Percentiles rank a stretch among this genome's conserved stretches.
Conservation (phyloP, 1,284 basidiomycete genomes). For the Austroboletus novae-zelandiae region DNA sequence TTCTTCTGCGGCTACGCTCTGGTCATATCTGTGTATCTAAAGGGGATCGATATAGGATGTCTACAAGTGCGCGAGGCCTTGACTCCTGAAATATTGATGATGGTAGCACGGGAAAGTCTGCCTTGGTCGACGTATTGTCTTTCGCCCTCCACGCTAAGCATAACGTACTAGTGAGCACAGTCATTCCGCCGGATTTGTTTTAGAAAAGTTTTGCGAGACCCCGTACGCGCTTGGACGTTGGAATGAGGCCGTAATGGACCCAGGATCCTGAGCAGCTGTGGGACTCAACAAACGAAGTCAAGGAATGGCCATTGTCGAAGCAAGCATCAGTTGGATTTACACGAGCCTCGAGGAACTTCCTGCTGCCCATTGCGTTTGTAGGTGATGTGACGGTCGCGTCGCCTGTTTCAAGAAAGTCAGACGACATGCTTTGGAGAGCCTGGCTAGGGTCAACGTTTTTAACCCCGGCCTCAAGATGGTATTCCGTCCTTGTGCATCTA, state of each 20-base stretch:
- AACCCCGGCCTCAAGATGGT: no score
- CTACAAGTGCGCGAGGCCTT: conserved; percentile 41
- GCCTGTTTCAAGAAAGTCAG: no score
- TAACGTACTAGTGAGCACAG: no score
- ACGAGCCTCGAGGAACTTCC: no score
- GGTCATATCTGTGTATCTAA: conserved; percentile 44
- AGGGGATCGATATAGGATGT: conserved; percentile 48
- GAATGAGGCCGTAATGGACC: background rate
- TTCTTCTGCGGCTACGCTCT: conserved; percentile 36
- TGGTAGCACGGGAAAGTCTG: conserved; percentile 42
- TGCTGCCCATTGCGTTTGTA: no score
- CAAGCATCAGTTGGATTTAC: background rate
- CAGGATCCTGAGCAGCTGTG: conserved; percentile 46
- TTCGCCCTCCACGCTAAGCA: no score
- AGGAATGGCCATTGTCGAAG: background rate
- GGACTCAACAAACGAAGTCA: background rate
- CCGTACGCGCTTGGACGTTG: conserved; percentile 56
- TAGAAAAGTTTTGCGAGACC: conserved; percentile 68
- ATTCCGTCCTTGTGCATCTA: no score
- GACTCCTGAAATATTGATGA: conserved; percentile 46
- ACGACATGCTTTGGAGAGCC: no score
- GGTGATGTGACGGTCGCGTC: no score
- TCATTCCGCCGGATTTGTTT: no score
- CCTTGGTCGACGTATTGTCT: conserved; percentile 42
- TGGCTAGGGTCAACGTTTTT: no score